These are phyloP conservation scores for Leucosporidium creatinivorum DNA, from an alignment of 768 basidiomycete species.

Conservation along the genomic window DNA sequence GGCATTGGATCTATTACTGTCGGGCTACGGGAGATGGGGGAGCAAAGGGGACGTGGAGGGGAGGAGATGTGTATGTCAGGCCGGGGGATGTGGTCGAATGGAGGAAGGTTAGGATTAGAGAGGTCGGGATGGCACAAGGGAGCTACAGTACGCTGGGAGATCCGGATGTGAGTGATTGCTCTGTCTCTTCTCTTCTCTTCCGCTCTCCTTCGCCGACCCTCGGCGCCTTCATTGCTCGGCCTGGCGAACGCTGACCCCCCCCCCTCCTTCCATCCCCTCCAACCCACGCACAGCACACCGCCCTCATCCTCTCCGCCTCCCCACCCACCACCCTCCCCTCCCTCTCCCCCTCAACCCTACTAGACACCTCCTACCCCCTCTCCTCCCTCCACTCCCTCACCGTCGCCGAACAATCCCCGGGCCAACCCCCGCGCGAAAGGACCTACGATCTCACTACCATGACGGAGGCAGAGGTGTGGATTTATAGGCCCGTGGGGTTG, in stretches of 20 bases:
- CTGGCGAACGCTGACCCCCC: too few relatives aligned
- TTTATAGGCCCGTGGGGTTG: slow-evolving; percentile 49
- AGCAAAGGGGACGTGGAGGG: slow-evolving; percentile 10
- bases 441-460: slow-evolving; percentile 49
- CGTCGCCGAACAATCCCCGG: slow-evolving; percentile 54
- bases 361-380: slow-evolving; percentile 39
- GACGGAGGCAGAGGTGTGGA: slow-evolving; percentile 53
- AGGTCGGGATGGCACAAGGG: slow-evolving; percentile 22
- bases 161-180: slow-evolving; percentile 48
- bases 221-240: too few relatives aligned
- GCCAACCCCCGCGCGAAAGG: slow-evolving; percentile 44
- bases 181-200: background rate
- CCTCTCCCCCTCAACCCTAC: slow-evolving; percentile 40
- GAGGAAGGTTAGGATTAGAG: slow-evolving; percentile 45
- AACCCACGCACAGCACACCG: slow-evolving; percentile 50
- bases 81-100: slow-evolving; percentile 56
- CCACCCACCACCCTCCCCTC: slow-evolving; percentile 39
- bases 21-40: slow-evolving; percentile 47
- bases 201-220: background rate
- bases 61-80: slow-evolving; percentile 50
- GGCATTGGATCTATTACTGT: slow-evolving; percentile 52
- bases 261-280: too few relatives aligned
- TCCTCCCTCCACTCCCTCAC: slow-evolving; percentile 47
- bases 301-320: slow-evolving; percentile 48
- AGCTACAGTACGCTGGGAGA: slow-evolving; percentile 43